Base-by-base conservation (phyloP, 441 rosid genomes). In the Flueggea neowawraea region DNA sequence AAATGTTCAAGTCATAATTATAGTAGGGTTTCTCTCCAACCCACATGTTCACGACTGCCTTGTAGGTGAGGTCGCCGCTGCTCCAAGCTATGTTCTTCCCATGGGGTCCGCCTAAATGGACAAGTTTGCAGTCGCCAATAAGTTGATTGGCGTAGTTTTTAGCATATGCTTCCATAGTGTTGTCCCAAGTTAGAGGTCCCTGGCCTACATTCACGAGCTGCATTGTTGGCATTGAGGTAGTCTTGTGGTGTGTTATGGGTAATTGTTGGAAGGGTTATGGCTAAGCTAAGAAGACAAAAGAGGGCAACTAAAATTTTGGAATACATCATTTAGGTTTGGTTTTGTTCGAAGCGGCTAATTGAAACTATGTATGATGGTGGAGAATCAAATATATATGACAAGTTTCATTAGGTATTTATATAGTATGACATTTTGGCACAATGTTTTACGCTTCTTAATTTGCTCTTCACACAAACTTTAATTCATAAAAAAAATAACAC, bases 171-270 rank as follows among this genome's bases (percentile, higher is more conserved):
- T n/a, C n/a, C n/a, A n/a, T n/a, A n/a, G n/a, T n/a, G n/a, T n/a
- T n/a, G n/a, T n/a, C n/a, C n/a, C n/a, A n/a, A n/a, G n/a, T n/a
- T n/a, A n/a, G n/a, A n/a, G n/a, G n/a, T n/a, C n/a, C n/a, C n/a
- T n/a, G 81, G 14, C 85, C 82, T 0, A 79, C 86, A 2, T 15
- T 76, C 75, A 12, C 88, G 74, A 17, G 78, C 81, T 6, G 66
- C 57, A 55, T 85, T 85, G 65, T 85, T 88, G 7, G 85, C 89
- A 51, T 65, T 71, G 31, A 91, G 66, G 65, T 79, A 91, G 69
- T 78, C 81, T 59, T 78, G 76, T 15, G 57, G 71, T 31, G 58
- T 41, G 64, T 83, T 61, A 56, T 82, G 80, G 62, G 76, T 73
- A 47, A 48, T 16, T 22, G 60, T 56, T 43, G 58, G 55, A 53